Evolutionary conservation across 148 eudicot genomes (phyloP).

Genomic region (Rhododendron vialii): DNA sequence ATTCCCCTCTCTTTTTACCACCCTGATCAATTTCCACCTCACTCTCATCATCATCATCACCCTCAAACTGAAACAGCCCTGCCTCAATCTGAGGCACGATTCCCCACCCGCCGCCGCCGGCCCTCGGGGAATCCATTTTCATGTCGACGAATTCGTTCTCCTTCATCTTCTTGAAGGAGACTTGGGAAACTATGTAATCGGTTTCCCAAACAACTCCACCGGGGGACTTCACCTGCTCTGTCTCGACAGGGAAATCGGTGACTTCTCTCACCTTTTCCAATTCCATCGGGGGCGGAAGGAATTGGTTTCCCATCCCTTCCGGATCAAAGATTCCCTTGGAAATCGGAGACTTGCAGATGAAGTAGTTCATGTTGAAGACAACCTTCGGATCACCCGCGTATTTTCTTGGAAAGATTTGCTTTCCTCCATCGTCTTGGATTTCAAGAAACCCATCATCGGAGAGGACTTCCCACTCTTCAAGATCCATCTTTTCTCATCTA

Average conservation of each 20-base stretch:
- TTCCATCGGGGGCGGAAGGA: constrained; percentile 34
- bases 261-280: constrained; percentile 16
- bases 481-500: constrained; percentile 47
- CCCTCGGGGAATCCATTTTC: constrained; percentile 84
- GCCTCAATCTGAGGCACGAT: constrained; percentile 41
- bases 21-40: constrained; percentile 12
- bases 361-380: constrained; percentile 50
- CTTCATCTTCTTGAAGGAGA: constrained; percentile 79
- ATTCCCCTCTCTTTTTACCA: background rate
- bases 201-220: background rate
- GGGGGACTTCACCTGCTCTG: constrained; percentile 1
- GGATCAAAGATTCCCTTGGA: constrained; percentile 23
- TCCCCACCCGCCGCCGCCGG: constrained; percentile 41
- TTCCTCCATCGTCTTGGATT: constrained; percentile 44
- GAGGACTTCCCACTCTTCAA: constrained; percentile 79
- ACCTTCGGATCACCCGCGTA: constrained; percentile 10
- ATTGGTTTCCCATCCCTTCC: background rate
- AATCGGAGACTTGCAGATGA: constrained; percentile 18
- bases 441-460: constrained; percentile 61
- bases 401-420: constrained; percentile 23
- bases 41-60: background rate
- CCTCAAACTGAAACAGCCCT: constrained; percentile 41
- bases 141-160: constrained; percentile 85
- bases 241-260: background rate
- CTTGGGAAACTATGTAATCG: constrained; percentile 53